Conservation (phyloP, 2,329 filamentous ascomycete species). For the Stagonosporopsis rhizophila region DNA sequence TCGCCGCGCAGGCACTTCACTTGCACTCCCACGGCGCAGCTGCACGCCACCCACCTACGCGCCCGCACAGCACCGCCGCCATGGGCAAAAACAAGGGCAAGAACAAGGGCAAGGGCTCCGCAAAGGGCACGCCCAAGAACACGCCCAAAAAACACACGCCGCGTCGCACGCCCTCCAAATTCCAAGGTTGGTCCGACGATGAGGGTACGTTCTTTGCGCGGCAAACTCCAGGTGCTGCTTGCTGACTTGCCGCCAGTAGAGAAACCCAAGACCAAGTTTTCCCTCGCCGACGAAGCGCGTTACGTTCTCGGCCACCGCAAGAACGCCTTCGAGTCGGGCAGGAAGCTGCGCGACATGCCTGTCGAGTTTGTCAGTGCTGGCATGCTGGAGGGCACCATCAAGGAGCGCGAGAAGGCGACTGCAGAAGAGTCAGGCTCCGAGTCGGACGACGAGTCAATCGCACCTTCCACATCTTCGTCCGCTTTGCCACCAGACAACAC, state of each 20-base stretch:
- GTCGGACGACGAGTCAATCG: conserved; percentile 21
- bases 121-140: conserved; percentile 24
- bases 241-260: conserved; percentile 30
- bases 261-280: conserved; percentile 42
- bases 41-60: conserved; percentile 2
- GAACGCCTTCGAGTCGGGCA: conserved; percentile 54
- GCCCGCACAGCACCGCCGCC: conserved; percentile 5
- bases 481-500: conserved; percentile 26
- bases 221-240: conserved; percentile 5
- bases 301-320: conserved; percentile 62
- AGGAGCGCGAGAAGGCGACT: conserved; percentile 35
- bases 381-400: conserved; percentile 45
- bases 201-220: conserved; percentile 28
- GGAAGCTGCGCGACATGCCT: conserved; percentile 61
- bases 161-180: conserved; percentile 26
- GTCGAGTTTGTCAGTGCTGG: conserved; percentile 69
- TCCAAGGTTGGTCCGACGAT: conserved; percentile 16
- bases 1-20: not conserved
- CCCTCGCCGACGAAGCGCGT: conserved; percentile 65
- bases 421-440: conserved; percentile 15
- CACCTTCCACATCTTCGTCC: conserved; percentile 25
- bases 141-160: conserved; percentile 21
- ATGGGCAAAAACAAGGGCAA: conserved; percentile 43
- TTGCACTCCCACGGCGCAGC: not conserved
- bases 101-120: conserved; percentile 34